Conservation (phyloP, 1,284 basidiomycete species). For the Tilletia indica region DNA sequence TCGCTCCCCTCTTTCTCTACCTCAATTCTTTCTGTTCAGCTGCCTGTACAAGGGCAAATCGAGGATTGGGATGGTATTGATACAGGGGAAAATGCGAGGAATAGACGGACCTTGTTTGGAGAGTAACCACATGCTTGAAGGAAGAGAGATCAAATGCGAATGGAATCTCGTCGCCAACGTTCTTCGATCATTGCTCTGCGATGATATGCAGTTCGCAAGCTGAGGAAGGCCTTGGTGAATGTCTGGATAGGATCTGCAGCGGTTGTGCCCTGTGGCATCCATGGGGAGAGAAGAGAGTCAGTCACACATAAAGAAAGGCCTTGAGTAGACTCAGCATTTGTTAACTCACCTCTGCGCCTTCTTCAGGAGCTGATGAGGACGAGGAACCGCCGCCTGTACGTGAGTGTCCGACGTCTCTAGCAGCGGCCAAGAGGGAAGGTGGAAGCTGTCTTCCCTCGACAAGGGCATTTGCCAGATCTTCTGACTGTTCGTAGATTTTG, state of each 20-base stretch:
- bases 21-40: no score
- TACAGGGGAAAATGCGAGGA: no score
- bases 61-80: no score
- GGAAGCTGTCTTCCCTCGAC: slow-evolving; percentile 9
- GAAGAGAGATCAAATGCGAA: neutral
- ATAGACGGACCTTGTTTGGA: no score
- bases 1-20: no score
- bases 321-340: no score
- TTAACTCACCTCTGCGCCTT: neutral
- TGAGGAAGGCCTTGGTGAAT: slow-evolving; percentile 16
- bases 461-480: slow-evolving; percentile 13
- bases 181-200: slow-evolving; percentile 13
- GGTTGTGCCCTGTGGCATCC: neutral
- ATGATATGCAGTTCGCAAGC: slow-evolving; percentile 5
- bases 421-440: neutral
- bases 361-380: neutral
- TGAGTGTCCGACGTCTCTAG: neutral
- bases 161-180: slow-evolving; percentile 6
- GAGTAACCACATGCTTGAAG: no score
- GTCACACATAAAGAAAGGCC: neutral
- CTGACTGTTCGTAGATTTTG: slow-evolving; percentile 15
- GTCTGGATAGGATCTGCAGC: neutral
- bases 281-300: neutral
- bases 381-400: neutral
- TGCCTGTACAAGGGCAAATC: no score